phyloP scores from a whole-genome alignment of 305 asterid genomes.

The Fraxinus nigra region DNA sequence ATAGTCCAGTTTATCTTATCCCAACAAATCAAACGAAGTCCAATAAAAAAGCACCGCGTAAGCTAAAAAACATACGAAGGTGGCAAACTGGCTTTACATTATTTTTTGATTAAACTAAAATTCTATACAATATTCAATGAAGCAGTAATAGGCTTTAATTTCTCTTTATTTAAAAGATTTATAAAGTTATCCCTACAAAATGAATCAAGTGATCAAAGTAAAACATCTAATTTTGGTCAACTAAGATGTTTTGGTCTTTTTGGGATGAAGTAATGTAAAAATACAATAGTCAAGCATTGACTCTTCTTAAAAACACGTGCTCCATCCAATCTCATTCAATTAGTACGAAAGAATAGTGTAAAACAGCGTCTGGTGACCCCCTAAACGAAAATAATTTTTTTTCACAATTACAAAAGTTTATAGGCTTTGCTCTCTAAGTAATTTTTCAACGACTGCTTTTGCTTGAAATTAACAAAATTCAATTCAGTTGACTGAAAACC shows the following conservation, averaged over 20 bases:
- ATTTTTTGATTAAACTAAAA: background rate
- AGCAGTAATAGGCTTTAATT: background rate
- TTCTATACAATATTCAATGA: background rate
- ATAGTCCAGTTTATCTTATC: conserved; percentile 19
- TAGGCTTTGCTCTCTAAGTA: background rate
- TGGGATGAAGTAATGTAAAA: background rate
- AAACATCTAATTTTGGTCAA: background rate
- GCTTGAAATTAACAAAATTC: too few species aligned
- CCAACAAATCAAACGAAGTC: conserved; percentile 18
- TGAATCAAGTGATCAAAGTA: background rate
- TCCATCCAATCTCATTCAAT: background rate
- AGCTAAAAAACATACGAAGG: background rate
- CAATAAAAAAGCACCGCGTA: conserved; percentile 16
- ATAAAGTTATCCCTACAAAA: background rate
- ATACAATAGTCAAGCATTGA: background rate
- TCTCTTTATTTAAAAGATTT: background rate
- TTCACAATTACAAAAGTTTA: background rate
- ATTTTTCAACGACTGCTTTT: too few species aligned
- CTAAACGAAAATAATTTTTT: background rate
- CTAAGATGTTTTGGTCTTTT: background rate
- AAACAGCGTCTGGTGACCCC: background rate
- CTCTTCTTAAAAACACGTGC: background rate
- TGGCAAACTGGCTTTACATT: background rate
- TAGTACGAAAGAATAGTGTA: background rate
- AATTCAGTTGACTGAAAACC: too few species aligned